These are phyloP conservation scores for Skeletonema menzelii DNA, from an alignment of 108 stramenopile species.

Conservation along the genomic window DNA sequence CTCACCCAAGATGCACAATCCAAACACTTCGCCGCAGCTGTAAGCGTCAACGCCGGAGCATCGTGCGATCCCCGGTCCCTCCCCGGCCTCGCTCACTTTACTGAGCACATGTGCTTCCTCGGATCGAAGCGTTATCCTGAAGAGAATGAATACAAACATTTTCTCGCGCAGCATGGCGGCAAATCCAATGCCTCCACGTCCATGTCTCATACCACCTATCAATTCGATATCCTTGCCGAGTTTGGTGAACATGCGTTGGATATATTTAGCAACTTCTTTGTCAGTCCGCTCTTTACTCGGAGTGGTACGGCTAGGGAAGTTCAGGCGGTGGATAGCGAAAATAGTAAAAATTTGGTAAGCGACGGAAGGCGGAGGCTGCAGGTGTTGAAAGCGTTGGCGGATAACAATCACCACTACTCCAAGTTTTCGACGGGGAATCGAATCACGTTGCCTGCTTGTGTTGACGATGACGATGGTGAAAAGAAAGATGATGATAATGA, in stretches of 20 bases:
- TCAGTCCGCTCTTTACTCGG: constrained; percentile 72
- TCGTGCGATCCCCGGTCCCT: constrained; percentile 71
- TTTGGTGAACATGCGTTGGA: constrained; percentile 77
- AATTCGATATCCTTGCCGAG: constrained; percentile 82
- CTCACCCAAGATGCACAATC: constrained; percentile 75
- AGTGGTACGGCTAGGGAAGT: constrained; percentile 82
- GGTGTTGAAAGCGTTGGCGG: constrained; percentile 73
- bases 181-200: constrained; percentile 84
- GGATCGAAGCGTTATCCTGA: constrained; percentile 75
- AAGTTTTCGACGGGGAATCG: constrained; percentile 87
- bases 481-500: constrained; percentile 2
- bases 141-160: constrained; percentile 86
- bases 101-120: constrained; percentile 92
- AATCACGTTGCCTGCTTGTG: constrained; percentile 57
- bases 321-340: constrained; percentile 86
- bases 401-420: constrained; percentile 70
- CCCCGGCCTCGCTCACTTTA: constrained; percentile 89
- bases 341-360: constrained; percentile 83
- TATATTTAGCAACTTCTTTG: constrained; percentile 84
- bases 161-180: constrained; percentile 74
- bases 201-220: constrained; percentile 79
- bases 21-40: constrained; percentile 79
- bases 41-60: constrained; percentile 67
- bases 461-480: neutral
- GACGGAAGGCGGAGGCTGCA: constrained; percentile 81